These are phyloP conservation scores for Fennellomyces sp. DNA, from an alignment of 371 early-diverging fungal species.

Conservation along the genomic window DNA sequence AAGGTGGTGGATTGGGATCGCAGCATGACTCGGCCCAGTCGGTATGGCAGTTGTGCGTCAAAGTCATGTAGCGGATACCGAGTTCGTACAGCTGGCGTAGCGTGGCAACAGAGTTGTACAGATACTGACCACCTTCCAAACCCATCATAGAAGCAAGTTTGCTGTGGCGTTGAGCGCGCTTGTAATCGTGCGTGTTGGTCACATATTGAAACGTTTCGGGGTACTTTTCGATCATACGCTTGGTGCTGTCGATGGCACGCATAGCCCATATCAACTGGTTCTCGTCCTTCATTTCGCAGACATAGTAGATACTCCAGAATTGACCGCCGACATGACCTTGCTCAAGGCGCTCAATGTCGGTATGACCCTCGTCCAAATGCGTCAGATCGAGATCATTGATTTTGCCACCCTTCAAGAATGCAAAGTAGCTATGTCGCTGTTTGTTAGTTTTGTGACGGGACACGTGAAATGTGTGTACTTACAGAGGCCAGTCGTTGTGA, in stretches of 20 bases:
- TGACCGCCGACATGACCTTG: slow-evolving; percentile 59
- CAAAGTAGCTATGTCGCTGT: slow-evolving; percentile 23
- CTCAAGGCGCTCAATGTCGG: slow-evolving; percentile 43
- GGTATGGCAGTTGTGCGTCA: slow-evolving; percentile 72
- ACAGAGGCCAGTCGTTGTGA: slow-evolving; percentile 52
- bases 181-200: slow-evolving; percentile 46
- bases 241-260: slow-evolving; percentile 65
- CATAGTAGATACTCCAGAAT: slow-evolving; percentile 67
- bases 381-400: slow-evolving; percentile 41
- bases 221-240: slow-evolving; percentile 53
- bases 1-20: slow-evolving; percentile 47
- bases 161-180: slow-evolving; percentile 38
- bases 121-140: slow-evolving; percentile 72
- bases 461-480: neutral
- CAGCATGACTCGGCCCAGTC: slow-evolving; percentile 70
- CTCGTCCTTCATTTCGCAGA: slow-evolving; percentile 33
- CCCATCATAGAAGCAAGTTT: slow-evolving; percentile 67
- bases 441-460: neutral
- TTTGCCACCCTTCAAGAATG: slow-evolving; percentile 36
- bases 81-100: slow-evolving; percentile 59
- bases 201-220: slow-evolving; percentile 58
- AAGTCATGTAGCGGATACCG: slow-evolving; percentile 72
- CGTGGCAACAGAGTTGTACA: slow-evolving; percentile 59
- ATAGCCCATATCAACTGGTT: slow-evolving; percentile 44
- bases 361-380: slow-evolving; percentile 40